These are phyloP conservation scores for Alternaria gansuensis DNA, from an alignment of 2,329 filamentous ascomycete species.

Conservation along the genomic window DNA sequence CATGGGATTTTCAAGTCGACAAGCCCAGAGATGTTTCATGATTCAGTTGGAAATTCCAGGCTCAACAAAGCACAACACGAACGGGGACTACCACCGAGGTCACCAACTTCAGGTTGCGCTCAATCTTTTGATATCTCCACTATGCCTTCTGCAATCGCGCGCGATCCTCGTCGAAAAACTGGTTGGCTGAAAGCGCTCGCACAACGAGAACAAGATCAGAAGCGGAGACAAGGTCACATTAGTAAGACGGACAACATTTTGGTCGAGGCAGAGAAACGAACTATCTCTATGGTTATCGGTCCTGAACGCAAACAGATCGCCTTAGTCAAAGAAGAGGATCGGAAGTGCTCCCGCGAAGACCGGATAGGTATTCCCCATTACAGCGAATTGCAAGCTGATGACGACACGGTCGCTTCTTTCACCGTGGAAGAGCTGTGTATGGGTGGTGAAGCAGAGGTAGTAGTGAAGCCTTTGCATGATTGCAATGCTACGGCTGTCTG, in stretches of 20 bases:
- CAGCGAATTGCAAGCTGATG: slow-evolving; percentile 33
- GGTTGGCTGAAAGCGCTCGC: slow-evolving; percentile 27
- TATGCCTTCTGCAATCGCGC: slow-evolving; percentile 9
- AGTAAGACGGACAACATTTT: background rate
- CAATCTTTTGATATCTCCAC: background rate
- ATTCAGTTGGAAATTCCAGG: background rate
- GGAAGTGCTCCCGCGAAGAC: slow-evolving; percentile 28
- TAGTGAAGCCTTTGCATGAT: background rate
- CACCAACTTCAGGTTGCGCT: background rate
- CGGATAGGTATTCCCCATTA: slow-evolving; percentile 35
- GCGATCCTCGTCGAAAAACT: slow-evolving; percentile 17
- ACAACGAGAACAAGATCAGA: slow-evolving; percentile 24
- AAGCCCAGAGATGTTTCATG: background rate
- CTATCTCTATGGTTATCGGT: background rate
- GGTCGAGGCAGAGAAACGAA: background rate
- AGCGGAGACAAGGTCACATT: background rate
- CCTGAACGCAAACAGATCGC: slow-evolving; percentile 34
- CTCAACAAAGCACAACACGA: background rate
- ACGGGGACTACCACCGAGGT: background rate
- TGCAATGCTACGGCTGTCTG: background rate
- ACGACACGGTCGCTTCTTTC: slow-evolving; percentile 21
- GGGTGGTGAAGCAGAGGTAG: background rate
- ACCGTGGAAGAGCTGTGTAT: slow-evolving; percentile 21
- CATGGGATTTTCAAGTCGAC: background rate
- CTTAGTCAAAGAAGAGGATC: slow-evolving; percentile 37